Percentiles rank a stretch among this genome's conserved stretches.
These are phyloP conservation scores for Sphaerostilbella broomeana DNA, from an alignment of 2,329 filamentous ascomycete species.

Conservation along the genomic window DNA sequence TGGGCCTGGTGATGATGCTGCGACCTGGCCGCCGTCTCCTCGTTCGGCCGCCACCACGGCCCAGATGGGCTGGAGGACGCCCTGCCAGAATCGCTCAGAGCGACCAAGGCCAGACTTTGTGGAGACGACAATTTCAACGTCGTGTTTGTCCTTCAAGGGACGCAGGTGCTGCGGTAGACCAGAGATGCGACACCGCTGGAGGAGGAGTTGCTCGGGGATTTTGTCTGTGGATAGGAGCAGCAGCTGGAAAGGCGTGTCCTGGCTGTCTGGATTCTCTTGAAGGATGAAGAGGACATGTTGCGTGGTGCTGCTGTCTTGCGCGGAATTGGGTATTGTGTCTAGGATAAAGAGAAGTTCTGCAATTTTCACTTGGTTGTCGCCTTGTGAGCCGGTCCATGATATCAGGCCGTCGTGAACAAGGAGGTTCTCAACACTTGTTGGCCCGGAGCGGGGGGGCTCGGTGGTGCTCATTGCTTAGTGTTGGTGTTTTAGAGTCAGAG, in stretches of 20 bases:
- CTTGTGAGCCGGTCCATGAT: conserved; percentile 22
- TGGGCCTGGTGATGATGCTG: no score
- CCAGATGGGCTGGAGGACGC: conserved; percentile 51
- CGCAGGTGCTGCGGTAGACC: conserved; percentile 34
- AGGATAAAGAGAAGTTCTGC: conserved; percentile 26
- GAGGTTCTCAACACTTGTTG: conserved; percentile 17
- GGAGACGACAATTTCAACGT: conserved; percentile 61
- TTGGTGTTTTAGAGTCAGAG: no score
- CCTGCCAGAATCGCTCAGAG: conserved; percentile 49
- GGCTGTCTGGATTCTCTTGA: conserved; percentile 25
- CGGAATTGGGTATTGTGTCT: conserved; percentile 8
- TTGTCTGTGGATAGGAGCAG: conserved; percentile 24
- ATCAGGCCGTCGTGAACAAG: conserved; percentile 20
- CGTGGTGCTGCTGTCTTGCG: background rate
- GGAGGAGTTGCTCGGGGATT: conserved; percentile 31
- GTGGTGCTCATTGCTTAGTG: conserved; percentile 2
- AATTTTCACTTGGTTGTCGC: conserved; percentile 12
- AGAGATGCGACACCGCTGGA: conserved; percentile 28
- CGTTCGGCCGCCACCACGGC: conserved; percentile 23
- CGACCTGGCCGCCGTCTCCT: no score
- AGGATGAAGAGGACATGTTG: conserved; percentile 32
- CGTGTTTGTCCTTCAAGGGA: conserved; percentile 14
- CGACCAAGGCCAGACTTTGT: conserved; percentile 56
- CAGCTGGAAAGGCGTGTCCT: conserved; percentile 23
- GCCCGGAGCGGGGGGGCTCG: conserved; percentile 2